Conservation (phyloP, 2,329 filamentous ascomycete genomes). For the Phialophora tarda region DNA sequence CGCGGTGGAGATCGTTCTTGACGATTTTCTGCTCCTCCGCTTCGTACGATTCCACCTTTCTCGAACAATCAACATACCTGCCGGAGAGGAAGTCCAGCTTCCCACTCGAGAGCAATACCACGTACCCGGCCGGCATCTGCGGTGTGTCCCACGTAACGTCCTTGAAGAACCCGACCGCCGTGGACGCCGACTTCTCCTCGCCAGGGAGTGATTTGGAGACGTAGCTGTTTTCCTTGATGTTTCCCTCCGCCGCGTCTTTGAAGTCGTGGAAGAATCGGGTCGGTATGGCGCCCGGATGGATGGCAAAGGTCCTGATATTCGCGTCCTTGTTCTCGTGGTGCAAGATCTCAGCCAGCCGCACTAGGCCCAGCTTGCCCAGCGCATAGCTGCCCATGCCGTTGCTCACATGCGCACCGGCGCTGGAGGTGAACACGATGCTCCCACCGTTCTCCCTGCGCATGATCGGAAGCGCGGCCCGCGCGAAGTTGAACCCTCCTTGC, state of each 20-base stretch:
- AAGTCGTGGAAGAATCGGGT: slow-evolving; percentile 38
- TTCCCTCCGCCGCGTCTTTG: slow-evolving; percentile 32
- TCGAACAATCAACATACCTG: slow-evolving; percentile 31
- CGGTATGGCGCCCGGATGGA: slow-evolving; percentile 34
- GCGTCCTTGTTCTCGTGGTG: slow-evolving; percentile 36
- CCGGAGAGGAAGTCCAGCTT: slow-evolving; percentile 34
- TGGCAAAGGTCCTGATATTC: slow-evolving; percentile 34
- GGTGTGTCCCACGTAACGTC: slow-evolving; percentile 33
- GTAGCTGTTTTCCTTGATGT: slow-evolving; percentile 31
- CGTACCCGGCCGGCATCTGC: slow-evolving; percentile 34
- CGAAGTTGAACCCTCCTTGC: slow-evolving; percentile 36
- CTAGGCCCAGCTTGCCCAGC: slow-evolving; percentile 34
- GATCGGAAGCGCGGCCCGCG: slow-evolving; percentile 30
- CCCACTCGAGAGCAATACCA: slow-evolving; percentile 30
- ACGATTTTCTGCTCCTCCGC: slow-evolving; percentile 30
- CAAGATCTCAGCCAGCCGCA: slow-evolving; percentile 34
- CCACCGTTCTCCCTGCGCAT: slow-evolving; percentile 34
- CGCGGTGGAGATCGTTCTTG: slow-evolving; percentile 30
- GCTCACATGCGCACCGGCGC: slow-evolving; percentile 32
- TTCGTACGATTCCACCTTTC: slow-evolving; percentile 27
- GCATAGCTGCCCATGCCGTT: slow-evolving; percentile 35
- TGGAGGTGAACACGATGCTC: slow-evolving; percentile 36
- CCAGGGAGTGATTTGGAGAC: slow-evolving; percentile 23
- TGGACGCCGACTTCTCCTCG: slow-evolving; percentile 33
- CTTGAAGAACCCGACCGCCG: slow-evolving; percentile 30